A percentile compares a stretch with the other conserved stretches of the same genome.
phyloP scores from a whole-genome alignment of 2,329 filamentous ascomycete genomes.

The Chaetothyriales sp. region DNA sequence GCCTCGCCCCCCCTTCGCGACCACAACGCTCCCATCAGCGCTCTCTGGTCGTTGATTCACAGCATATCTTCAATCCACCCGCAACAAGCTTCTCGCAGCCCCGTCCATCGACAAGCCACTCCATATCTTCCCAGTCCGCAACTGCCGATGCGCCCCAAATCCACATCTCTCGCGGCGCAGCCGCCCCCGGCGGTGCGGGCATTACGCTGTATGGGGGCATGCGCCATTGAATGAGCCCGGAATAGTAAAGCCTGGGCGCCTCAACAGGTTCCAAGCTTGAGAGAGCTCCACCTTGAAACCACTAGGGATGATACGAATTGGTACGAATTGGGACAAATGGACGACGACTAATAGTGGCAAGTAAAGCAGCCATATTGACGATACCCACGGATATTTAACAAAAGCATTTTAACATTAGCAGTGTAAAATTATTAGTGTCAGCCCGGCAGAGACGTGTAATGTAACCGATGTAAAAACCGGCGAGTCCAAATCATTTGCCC shows the following conservation, averaged over 20 bases:
- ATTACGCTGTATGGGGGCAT: background rate
- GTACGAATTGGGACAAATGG: too few species aligned
- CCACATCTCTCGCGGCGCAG: background rate
- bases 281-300: too few species aligned
- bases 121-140: background rate
- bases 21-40: background rate
- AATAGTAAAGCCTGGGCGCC: too few species aligned
- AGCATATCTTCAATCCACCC: background rate
- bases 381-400: background rate
- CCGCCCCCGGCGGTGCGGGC: too few species aligned
- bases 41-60: background rate
- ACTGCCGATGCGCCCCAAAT: background rate
- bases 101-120: background rate
- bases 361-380: background rate
- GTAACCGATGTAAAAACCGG: too few species aligned
- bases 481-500: too few species aligned
- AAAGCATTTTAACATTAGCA: too few species aligned
- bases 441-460: too few species aligned
- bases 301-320: too few species aligned
- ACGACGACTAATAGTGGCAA: too few species aligned
- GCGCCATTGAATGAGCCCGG: background rate
- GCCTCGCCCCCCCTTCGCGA: background rate
- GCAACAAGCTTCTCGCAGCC: background rate
- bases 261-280: too few species aligned
- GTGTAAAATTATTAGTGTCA: background rate